Percentiles rank a stretch among this genome's conserved stretches.
Evolutionary conservation across 352 stramenopile species (phyloP).

Genomic region (Pythium insidiosum): DNA sequence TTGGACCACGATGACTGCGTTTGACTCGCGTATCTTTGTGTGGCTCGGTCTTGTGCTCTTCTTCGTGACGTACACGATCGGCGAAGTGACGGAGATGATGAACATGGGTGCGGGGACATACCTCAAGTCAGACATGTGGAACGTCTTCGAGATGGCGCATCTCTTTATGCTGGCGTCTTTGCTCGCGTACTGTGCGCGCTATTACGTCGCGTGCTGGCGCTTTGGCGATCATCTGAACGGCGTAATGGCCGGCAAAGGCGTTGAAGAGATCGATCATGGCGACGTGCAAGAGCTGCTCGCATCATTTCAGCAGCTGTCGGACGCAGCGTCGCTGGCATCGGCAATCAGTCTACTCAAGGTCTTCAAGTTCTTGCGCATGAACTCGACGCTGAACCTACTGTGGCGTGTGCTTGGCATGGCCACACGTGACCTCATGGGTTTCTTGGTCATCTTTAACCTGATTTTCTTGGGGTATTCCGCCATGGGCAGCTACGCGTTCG

Average conservation of each 20-base stretch:
- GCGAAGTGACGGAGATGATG: slow-evolving; percentile 66
- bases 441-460: slow-evolving; percentile 84
- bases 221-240: slow-evolving; percentile 39
- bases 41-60: slow-evolving; percentile 66
- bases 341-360: slow-evolving; percentile 81
- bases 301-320: slow-evolving; percentile 65
- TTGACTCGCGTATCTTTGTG: slow-evolving; percentile 57
- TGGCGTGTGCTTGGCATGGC: slow-evolving; percentile 82
- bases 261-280: slow-evolving; percentile 52
- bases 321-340: slow-evolving; percentile 63
- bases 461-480: slow-evolving; percentile 83
- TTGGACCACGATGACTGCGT: slow-evolving; percentile 7
- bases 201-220: slow-evolving; percentile 48
- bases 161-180: slow-evolving; percentile 51
- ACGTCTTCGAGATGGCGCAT: slow-evolving; percentile 81
- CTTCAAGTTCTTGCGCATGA: slow-evolving; percentile 88
- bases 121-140: slow-evolving; percentile 82
- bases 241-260: slow-evolving; percentile 20
- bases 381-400: slow-evolving; percentile 81
- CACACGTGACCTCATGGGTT: slow-evolving; percentile 79
- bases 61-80: slow-evolving; percentile 74
- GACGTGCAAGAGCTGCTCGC: slow-evolving; percentile 54
- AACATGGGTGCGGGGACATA: slow-evolving; percentile 74
- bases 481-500: slow-evolving; percentile 82
- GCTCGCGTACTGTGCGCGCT: slow-evolving; percentile 58